Base-by-base conservation (phyloP, 768 basidiomycete genomes). In the Lentinula boryana region DNA sequence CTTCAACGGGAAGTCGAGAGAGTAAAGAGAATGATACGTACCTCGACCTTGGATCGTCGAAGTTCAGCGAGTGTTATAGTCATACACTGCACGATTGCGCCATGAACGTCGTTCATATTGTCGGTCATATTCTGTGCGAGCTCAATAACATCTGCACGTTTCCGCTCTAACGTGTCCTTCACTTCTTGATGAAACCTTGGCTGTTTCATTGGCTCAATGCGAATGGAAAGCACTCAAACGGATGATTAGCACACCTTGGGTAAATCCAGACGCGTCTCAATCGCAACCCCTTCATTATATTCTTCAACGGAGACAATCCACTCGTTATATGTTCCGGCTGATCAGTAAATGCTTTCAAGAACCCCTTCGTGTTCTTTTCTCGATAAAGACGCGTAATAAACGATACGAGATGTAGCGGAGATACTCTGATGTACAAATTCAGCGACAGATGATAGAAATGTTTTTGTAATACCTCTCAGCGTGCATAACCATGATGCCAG, bases 281-380 rank as follows among this genome's bases (percentile, higher is more conserved):
- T 64, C 95, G 92, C 6, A 98, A 80, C 70, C 96, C 93, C 63
- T 94, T 93, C 84, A 99, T 86, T 63, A 96, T 89, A 57, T 88
- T 94, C 67, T 87, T 90, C 21, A 99, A 76, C 1, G 97, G 97
- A 1, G 92, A 93, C 71, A 98, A 74, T 1, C 95, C 96, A 63
- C 86, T 92, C 0, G 90, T 95, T 63, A 99, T 97, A 63, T 89
- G 85, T 71, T 98, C 97, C 4, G 96, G 95, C 67, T 98, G 91
- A 71, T 98, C 97, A 2, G 94, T 93, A 69, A 99, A 97, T 0
- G 94, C 97, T 72, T 99, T 98, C 64, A 98, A 77, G 72, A 98
- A 99, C 1, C 96, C 96, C 2, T 78, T 79, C 70, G 81, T 84
- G 75, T 98, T 99, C 75, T 88, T 86, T 72, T 97, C 88, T 44